Percentiles rank a stretch among this genome's conserved stretches.
phyloP scores from a whole-genome alignment of 2,329 filamentous ascomycete genomes.

The Ceratocystis lukuohia region DNA sequence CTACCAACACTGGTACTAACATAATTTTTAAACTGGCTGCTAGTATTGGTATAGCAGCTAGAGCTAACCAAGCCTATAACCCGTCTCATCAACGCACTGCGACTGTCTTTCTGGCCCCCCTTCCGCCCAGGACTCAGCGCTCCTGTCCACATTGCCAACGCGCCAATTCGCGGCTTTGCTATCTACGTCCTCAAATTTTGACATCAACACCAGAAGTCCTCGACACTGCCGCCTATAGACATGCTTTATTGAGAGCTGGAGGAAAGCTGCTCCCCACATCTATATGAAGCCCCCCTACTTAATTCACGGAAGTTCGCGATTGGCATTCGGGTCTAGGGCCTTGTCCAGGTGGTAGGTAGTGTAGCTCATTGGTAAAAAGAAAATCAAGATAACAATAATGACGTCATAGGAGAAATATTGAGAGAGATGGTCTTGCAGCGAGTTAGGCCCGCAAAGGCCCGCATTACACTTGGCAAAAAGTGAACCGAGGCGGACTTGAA shows the following conservation, averaged over 20 bases:
- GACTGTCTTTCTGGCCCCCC: not conserved
- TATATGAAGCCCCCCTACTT: slow-evolving; percentile 26
- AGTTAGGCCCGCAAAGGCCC: too few relatives aligned
- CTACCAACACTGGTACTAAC: not conserved
- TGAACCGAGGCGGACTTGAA: slow-evolving; percentile 6
- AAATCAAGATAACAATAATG: not conserved
- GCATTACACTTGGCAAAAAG: not conserved
- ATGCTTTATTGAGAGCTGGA: slow-evolving; percentile 31
- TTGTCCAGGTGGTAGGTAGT: slow-evolving; percentile 36
- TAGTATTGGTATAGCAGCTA: not conserved
- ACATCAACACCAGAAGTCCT: not conserved
- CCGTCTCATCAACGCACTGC: not conserved
- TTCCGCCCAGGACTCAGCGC: not conserved
- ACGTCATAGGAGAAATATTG: too few relatives aligned
- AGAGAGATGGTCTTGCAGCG: too few relatives aligned
- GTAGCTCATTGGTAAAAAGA: slow-evolving; percentile 25
- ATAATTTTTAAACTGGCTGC: not conserved
- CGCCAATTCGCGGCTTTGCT: slow-evolving; percentile 26
- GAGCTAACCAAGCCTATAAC: too few relatives aligned
- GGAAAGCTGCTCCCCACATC: slow-evolving; percentile 24
- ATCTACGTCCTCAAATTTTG: slow-evolving; percentile 29
- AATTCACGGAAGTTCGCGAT: slow-evolving; percentile 34
- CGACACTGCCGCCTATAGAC: not conserved
- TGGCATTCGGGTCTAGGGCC: slow-evolving; percentile 32
- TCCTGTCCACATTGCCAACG: slow-evolving; percentile 25